A percentile compares a stretch with the other conserved stretches of the same genome.
Evolutionary conservation across 345 rosid genomes (phyloP).

Genomic region (Gossypium raimondii): DNA sequence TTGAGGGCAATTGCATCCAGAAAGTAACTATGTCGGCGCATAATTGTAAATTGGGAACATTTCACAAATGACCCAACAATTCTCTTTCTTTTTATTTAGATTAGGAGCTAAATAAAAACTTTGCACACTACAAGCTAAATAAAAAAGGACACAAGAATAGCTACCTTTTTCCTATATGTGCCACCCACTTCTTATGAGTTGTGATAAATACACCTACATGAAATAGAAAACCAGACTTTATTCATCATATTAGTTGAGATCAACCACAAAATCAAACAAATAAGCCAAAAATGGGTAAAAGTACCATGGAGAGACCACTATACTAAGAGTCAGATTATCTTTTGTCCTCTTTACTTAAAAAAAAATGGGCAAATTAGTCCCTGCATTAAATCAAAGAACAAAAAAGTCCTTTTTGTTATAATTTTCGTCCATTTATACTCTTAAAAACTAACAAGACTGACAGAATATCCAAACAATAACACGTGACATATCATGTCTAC

Average conservation of each 20-base stretch:
- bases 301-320: no score
- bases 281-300: neutral
- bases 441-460: no score
- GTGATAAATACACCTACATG: neutral
- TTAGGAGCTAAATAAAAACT: slow-evolving; percentile 1
- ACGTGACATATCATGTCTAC: no score
- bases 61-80: neutral
- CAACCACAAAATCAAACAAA: neutral
- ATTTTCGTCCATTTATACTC: no score
- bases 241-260: neutral
- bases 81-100: neutral
- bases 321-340: no score
- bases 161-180: neutral
- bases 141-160: slow-evolving; percentile 9
- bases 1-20: neutral
- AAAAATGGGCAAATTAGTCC: no score
- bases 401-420: no score
- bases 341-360: no score
- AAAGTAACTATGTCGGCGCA: neutral
- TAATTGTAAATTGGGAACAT: neutral
- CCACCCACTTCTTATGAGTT: neutral
- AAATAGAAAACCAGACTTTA: neutral
- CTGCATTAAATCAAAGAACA: no score
- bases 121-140: neutral
- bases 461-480: no score